Conservation (phyloP, 345 rosid species). For the Lumnitzera littorea region DNA sequence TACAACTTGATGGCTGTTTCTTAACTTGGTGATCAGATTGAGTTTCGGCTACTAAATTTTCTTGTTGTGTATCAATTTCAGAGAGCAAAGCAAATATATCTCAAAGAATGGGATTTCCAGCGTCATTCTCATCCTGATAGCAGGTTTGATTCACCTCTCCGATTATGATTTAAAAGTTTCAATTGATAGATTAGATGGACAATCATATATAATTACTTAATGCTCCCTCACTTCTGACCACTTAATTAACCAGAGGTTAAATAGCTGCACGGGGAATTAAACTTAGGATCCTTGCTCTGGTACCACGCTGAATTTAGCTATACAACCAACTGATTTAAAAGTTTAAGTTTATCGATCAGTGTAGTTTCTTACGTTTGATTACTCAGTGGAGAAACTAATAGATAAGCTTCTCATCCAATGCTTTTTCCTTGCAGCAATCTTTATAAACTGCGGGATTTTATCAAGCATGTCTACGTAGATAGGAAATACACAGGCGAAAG, state of each 20-base stretch:
- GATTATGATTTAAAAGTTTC: neutral
- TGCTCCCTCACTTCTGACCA: too few species aligned
- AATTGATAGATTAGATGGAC: neutral
- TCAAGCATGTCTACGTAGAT: constrained; percentile 80
- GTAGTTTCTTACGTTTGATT: too few species aligned
- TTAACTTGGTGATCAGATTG: constrained; percentile 7
- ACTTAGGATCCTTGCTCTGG: too few species aligned
- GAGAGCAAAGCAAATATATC: constrained; percentile 74
- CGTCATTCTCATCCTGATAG: constrained; percentile 69
- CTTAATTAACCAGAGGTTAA: too few species aligned
- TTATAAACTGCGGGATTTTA: constrained; percentile 59
- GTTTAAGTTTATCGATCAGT: neutral
- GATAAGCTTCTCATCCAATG: constrained; percentile 13
- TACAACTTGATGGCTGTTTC: constrained; percentile 8
- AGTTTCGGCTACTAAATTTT: neutral
- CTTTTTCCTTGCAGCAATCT: constrained; percentile 53
- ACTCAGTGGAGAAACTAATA: too few species aligned
- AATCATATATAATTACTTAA: too few species aligned
- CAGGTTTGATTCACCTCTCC: constrained; percentile 41
- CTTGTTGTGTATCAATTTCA: constrained; percentile 5
- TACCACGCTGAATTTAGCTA: too few species aligned
- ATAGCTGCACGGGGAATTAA: too few species aligned
- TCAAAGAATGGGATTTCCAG: constrained; percentile 63
- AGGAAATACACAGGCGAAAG: constrained; percentile 51
- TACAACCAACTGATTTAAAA: too few species aligned